Conservation (phyloP, 2,329 filamentous ascomycete species). For the Juglanconis oblonga region DNA sequence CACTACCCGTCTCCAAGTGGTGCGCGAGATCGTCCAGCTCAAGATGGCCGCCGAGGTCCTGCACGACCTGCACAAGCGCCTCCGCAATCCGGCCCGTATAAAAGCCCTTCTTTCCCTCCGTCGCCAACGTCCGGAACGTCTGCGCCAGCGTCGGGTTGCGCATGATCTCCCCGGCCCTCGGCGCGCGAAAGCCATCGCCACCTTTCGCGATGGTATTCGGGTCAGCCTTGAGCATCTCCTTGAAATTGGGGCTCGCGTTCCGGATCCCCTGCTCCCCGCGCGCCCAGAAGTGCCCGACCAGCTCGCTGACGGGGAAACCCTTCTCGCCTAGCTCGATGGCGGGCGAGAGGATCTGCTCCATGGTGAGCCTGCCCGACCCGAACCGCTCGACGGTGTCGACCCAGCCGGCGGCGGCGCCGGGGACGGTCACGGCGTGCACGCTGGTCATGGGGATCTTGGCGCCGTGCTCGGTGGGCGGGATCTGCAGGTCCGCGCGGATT, state of each 20-base stretch:
- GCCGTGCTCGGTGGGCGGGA: constrained; percentile 40
- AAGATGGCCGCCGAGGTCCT: constrained; percentile 72
- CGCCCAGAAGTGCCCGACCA: constrained; percentile 73
- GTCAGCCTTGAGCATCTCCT: constrained; percentile 84
- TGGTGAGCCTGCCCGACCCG: constrained; percentile 76
- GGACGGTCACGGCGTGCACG: constrained; percentile 80
- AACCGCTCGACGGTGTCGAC: constrained; percentile 84
- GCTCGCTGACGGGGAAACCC: constrained; percentile 85
- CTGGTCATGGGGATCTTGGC: constrained; percentile 70
- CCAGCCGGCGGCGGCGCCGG: constrained; percentile 91
- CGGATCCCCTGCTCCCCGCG: constrained; percentile 61
- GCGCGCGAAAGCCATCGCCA: constrained; percentile 67
- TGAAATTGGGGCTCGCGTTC: constrained; percentile 76
- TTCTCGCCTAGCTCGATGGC: constrained; percentile 84
- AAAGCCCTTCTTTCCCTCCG: constrained; percentile 84
- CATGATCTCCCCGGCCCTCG: constrained; percentile 81
- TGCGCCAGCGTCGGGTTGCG: constrained; percentile 77
- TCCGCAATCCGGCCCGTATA: constrained; percentile 83
- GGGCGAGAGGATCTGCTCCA: constrained; percentile 76
- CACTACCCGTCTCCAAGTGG: constrained; percentile 66
- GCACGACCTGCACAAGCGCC: constrained; percentile 74
- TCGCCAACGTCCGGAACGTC: constrained; percentile 76
- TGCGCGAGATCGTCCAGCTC: constrained; percentile 76
- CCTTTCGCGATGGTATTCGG: constrained; percentile 44
- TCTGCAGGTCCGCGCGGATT: constrained; percentile 65